These are phyloP conservation scores for Wickerhamomyces subpelliculosus DNA, from an alignment of 805 yeast genomes.

Conservation along the genomic window DNA sequence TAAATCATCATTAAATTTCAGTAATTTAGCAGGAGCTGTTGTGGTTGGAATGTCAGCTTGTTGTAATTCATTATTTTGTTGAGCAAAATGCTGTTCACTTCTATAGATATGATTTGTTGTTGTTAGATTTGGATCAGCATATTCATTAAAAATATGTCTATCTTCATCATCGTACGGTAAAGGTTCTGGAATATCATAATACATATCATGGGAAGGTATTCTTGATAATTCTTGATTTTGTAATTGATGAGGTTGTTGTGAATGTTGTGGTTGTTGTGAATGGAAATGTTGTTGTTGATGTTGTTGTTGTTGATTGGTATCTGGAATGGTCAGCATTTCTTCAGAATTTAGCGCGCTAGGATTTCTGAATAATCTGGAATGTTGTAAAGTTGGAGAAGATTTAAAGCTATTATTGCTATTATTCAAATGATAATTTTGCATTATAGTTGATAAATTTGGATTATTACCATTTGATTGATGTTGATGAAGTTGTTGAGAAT, in stretches of 20 bases:
- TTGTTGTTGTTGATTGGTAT: conserved; percentile 4
- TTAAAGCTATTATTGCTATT: conserved; percentile 2
- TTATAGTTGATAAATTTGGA: neutral
- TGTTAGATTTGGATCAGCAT: conserved; percentile 20
- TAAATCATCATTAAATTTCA: conserved; percentile 22
- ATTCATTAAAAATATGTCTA: conserved; percentile 16
- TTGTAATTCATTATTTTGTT: too few species aligned
- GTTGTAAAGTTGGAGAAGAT: conserved; percentile 7
- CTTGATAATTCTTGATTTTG: conserved; percentile 6
- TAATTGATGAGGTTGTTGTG: too few species aligned
- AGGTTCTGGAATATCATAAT: conserved; percentile 19
- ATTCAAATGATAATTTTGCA: conserved; percentile 3
- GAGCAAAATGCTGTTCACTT: conserved; percentile 3
- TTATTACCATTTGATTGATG: conserved; percentile 10
- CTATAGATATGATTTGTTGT: conserved; percentile 12
- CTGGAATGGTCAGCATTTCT: conserved; percentile 19
- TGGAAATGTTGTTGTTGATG: neutral
- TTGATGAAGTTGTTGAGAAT: conserved; percentile 1
- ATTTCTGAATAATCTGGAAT: conserved; percentile 13
- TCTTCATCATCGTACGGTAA: conserved; percentile 4
- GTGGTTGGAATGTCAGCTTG: too few species aligned
- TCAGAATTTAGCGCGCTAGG: conserved; percentile 18
- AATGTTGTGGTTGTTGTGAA: conserved; percentile 1
- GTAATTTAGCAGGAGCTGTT: conserved; percentile 8
- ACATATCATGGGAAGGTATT: conserved; percentile 15